A percentile compares a stretch with the other conserved stretches of the same genome.
phyloP scores from a whole-genome alignment of 129 eudicot genomes.

The Ambrosia artemisiifolia region DNA sequence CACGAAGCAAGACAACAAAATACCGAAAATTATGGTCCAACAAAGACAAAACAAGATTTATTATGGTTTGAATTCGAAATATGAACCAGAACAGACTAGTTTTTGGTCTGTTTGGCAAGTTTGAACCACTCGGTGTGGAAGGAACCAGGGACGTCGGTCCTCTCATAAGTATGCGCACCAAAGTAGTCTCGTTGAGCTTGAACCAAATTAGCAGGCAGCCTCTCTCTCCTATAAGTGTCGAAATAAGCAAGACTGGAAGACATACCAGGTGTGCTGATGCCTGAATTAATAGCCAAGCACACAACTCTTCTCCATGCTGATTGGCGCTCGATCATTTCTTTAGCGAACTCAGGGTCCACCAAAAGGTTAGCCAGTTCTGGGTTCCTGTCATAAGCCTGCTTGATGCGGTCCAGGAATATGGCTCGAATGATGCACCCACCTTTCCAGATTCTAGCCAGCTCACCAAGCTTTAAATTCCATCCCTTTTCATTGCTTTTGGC shows the following conservation, averaged over 20 bases:
- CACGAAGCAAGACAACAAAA: background rate
- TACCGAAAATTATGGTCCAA: background rate
- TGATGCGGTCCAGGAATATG: slow-evolving; percentile 46
- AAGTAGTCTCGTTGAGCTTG: slow-evolving; percentile 66
- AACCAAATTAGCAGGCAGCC: slow-evolving; percentile 61
- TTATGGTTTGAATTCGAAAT: background rate
- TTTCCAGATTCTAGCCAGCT: slow-evolving; percentile 53
- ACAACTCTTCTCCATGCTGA: slow-evolving; percentile 65
- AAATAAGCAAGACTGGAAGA: slow-evolving; percentile 60
- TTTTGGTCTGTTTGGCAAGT: slow-evolving; percentile 40
- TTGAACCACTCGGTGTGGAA: slow-evolving; percentile 66
- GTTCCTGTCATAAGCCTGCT: slow-evolving; percentile 46
- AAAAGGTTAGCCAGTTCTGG: slow-evolving; percentile 44
- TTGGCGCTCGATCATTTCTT: slow-evolving; percentile 51
- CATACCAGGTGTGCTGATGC: slow-evolving; percentile 67
- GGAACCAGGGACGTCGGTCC: slow-evolving; percentile 47
- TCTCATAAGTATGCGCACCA: slow-evolving; percentile 57
- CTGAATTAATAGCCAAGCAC: slow-evolving; percentile 47
- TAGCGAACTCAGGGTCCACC: slow-evolving; percentile 50
- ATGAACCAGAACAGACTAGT: background rate
- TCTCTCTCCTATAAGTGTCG: slow-evolving; percentile 54
- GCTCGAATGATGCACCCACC: slow-evolving; percentile 56
- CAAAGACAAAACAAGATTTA: background rate
- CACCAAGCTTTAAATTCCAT: slow-evolving; percentile 46
- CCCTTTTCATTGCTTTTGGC: slow-evolving; percentile 53